Conservation (phyloP, 2,329 filamentous ascomycete species). For the Calonectria honghensis region DNA sequence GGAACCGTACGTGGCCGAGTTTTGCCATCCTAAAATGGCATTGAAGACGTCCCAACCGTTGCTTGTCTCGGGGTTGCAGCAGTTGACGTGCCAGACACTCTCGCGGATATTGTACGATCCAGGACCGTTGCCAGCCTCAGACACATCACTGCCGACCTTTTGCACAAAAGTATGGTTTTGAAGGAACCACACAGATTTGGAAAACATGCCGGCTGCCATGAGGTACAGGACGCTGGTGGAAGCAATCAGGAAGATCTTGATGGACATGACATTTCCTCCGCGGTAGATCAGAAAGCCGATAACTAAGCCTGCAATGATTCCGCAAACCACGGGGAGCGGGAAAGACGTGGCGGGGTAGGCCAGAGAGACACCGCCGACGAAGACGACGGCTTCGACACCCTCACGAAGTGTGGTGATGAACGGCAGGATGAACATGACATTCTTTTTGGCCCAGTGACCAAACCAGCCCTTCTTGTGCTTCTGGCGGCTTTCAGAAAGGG, state of each 20-base stretch:
- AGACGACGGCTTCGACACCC: slow-evolving; percentile 86
- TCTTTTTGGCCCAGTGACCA: slow-evolving; percentile 78
- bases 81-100: slow-evolving; percentile 88
- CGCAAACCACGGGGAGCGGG: slow-evolving; percentile 81
- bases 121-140: slow-evolving; percentile 72
- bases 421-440: slow-evolving; percentile 85
- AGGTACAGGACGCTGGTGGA: slow-evolving; percentile 89
- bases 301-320: slow-evolving; percentile 76
- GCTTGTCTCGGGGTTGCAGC: slow-evolving; percentile 78
- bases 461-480: slow-evolving; percentile 61
- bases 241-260: slow-evolving; percentile 83
- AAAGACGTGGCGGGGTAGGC: slow-evolving; percentile 81
- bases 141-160: slow-evolving; percentile 73
- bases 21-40: slow-evolving; percentile 84
- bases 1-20: slow-evolving; percentile 89
- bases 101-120: slow-evolving; percentile 86
- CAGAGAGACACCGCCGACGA: slow-evolving; percentile 84
- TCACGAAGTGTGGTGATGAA: slow-evolving; percentile 87
- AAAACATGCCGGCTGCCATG: slow-evolving; percentile 87
- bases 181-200: slow-evolving; percentile 82
- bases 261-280: slow-evolving; percentile 57
- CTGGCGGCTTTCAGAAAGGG: slow-evolving; percentile 71
- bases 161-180: slow-evolving; percentile 75
- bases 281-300: slow-evolving; percentile 82
- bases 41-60: slow-evolving; percentile 86